A percentile compares a stretch with the other conserved stretches of the same genome.
Evolutionary conservation across 2,329 filamentous ascomycete species (phyloP).

Genomic region (Aspergillus quadrilineatus): DNA sequence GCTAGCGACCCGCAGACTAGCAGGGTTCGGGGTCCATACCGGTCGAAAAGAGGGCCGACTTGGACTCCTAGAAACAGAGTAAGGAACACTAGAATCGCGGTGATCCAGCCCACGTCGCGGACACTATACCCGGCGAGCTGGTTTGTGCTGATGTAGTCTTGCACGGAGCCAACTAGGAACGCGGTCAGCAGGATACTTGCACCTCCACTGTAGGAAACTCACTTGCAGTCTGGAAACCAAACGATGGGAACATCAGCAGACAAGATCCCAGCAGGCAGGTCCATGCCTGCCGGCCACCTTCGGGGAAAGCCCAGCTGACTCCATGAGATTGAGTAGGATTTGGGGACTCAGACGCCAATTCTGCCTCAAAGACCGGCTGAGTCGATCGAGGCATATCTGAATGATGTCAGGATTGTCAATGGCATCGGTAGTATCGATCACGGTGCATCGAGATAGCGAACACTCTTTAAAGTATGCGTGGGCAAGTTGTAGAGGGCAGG

Average conservation of each 20-base stretch:
- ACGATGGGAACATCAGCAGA: slow-evolving; percentile 40
- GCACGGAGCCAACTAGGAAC: slow-evolving; percentile 46
- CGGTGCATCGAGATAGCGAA: too few relatives aligned
- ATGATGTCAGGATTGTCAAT: not conserved
- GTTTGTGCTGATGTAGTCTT: slow-evolving; percentile 48
- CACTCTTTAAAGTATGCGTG: too few relatives aligned
- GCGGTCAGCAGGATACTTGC: not conserved
- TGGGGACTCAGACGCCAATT: not conserved
- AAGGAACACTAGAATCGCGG: slow-evolving; percentile 48
- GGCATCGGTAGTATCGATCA: not conserved
- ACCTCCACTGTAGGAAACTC: not conserved
- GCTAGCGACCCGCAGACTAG: slow-evolving; percentile 38
- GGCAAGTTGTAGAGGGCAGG: too few relatives aligned
- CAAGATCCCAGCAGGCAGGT: slow-evolving; percentile 35
- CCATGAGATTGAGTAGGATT: not conserved
- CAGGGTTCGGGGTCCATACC: slow-evolving; percentile 47
- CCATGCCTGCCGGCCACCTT: slow-evolving; percentile 36
- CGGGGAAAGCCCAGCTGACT: slow-evolving; percentile 26
- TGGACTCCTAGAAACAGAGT: slow-evolving; percentile 49
- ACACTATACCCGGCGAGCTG: slow-evolving; percentile 46
- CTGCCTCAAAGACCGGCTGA: not conserved
- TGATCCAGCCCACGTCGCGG: slow-evolving; percentile 53
- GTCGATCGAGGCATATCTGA: not conserved
- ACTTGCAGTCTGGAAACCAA: slow-evolving; percentile 48
- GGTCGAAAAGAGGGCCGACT: slow-evolving; percentile 51